Evolutionary conservation across 2,329 filamentous ascomycete genomes (phyloP).

Genomic region (Zopfia rhizophila): DNA sequence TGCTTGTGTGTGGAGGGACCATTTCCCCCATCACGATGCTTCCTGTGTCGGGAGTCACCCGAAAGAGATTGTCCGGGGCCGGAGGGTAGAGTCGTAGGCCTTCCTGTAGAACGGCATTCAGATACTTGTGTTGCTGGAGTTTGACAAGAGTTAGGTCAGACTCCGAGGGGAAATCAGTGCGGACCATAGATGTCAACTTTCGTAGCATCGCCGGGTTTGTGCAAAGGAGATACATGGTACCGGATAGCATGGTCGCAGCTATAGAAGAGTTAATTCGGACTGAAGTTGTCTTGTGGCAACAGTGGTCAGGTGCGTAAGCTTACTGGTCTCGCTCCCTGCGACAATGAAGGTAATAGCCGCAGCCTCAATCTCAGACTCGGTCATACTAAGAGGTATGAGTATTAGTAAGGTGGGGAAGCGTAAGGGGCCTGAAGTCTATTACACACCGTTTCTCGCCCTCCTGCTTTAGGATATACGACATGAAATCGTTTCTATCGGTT

Average conservation of each 20-base stretch:
- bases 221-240: constrained; percentile 27
- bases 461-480: constrained; percentile 23
- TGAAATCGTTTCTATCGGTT: constrained; percentile 25
- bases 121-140: constrained; percentile 19
- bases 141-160: constrained; percentile 25
- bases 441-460: constrained; percentile 14
- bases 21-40: constrained; percentile 23
- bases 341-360: constrained; percentile 9
- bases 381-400: no score
- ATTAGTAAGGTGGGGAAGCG: no score
- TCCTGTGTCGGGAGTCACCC: constrained; percentile 14
- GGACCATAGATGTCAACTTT: constrained; percentile 24
- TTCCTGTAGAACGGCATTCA: constrained; percentile 33
- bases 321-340: constrained; percentile 54
- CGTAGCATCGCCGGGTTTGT: constrained; percentile 20
- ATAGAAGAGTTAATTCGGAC: no score
- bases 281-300: no score
- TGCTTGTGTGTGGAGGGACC: constrained; percentile 19
- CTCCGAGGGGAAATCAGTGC: constrained; percentile 22
- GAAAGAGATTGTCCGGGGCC: constrained; percentile 20
- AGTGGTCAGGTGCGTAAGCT: no score
- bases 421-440: no score
- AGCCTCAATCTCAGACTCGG: constrained; percentile 7
- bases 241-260: constrained; percentile 30
- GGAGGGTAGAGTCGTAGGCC: constrained; percentile 33